Percentiles rank a stretch among this genome's conserved stretches.
Evolutionary conservation across 176 grass and related monocot genomes (phyloP).

Genomic region (Bromus sterilis): DNA sequence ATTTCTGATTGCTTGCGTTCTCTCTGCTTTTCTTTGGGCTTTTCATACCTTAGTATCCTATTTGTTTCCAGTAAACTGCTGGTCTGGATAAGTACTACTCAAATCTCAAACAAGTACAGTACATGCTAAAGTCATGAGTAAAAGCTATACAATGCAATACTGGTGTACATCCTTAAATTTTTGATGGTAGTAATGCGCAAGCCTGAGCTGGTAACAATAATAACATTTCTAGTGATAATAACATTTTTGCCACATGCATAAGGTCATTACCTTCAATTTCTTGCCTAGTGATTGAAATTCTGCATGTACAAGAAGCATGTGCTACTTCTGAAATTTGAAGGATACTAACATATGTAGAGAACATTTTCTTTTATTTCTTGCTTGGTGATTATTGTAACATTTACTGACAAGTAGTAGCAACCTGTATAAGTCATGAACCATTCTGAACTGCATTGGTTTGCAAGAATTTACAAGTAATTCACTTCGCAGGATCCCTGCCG

Average conservation of each 20-base stretch:
- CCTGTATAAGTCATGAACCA: neutral
- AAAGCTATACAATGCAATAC: neutral
- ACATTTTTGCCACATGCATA: neutral
- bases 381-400: neutral
- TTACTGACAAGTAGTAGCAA: neutral
- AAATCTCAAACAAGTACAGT: neutral
- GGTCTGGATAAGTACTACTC: neutral
- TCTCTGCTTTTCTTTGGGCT: neutral
- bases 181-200: neutral
- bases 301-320: neutral
- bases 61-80: neutral
- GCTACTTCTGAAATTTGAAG: neutral
- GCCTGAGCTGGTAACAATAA: neutral
- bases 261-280: slow-evolving; percentile 5
- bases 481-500: slow-evolving; percentile 86
- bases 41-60: neutral
- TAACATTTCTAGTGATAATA: neutral
- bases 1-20: neutral
- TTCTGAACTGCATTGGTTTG: neutral
- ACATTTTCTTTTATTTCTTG: slow-evolving; percentile 11
- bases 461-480: neutral
- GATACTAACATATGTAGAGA: neutral
- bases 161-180: neutral
- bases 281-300: neutral
- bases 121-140: neutral